Conservation (phyloP, 306 rosid genomes). For the Datisca glomerata region DNA sequence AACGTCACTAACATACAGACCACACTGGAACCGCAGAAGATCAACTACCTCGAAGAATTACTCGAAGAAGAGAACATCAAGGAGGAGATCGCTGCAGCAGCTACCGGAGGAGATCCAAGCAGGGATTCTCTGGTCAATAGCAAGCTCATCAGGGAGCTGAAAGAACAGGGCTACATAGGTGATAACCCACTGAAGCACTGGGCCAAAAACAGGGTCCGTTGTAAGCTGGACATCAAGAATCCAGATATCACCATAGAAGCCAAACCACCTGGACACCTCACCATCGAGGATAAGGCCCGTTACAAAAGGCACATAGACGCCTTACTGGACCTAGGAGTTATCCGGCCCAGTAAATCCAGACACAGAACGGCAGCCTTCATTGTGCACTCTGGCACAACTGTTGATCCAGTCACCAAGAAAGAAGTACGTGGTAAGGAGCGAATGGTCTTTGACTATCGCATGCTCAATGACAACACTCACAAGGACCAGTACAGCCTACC, state of each 20-base stretch:
- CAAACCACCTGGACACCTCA: neutral
- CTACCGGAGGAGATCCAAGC: no score
- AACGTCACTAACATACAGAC: neutral
- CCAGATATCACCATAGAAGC: neutral
- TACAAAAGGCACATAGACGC: neutral
- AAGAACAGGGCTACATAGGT: neutral
- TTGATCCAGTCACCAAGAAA: neutral
- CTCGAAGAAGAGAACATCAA: neutral
- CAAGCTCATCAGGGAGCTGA: no score
- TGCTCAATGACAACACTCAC: neutral
- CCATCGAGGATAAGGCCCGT: neutral
- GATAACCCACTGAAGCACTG: neutral
- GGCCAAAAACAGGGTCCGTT: neutral
- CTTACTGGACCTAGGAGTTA: neutral
- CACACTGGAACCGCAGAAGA: neutral
- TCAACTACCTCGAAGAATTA: no score
- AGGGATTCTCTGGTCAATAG: no score
- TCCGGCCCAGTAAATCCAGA: neutral
- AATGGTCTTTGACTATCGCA: neutral
- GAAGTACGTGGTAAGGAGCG: neutral
- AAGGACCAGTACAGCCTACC: neutral
- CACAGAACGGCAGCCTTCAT: slow-evolving; percentile 1
- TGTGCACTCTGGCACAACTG: neutral
- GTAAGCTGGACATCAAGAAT: neutral
- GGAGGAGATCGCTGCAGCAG: no score